Evolutionary conservation across 1,139 yeast species (phyloP), one percentile per base, ranked within the genome.

Genomic region (Sugiyamaella japonica): DNA sequence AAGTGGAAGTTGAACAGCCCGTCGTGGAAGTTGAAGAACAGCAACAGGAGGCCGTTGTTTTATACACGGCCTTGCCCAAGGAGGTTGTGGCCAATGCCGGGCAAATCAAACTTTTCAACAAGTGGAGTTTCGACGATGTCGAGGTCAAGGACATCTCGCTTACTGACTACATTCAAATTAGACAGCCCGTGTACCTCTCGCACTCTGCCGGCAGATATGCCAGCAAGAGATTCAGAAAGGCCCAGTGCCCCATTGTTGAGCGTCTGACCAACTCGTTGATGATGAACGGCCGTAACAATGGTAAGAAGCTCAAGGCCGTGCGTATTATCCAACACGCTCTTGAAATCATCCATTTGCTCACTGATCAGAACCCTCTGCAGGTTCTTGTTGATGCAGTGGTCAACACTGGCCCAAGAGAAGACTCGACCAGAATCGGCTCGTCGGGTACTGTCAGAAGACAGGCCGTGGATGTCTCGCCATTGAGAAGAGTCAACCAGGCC

Each of bases 241-340:
- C 99, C 69, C 98, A 93, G 85, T 91, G 97, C 83, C 99, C 99
- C 75, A 86, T 95, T 77, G 79, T 95, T 71, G 99, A 95, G 86
- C 93, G 99, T 86, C 85, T 95, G 78, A 91, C 99, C 82, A 93
- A 93, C 93, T 88, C 99, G 66, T 84, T 95, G 76, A 95, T 95
- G 99, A 95, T 95, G 99, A 90, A 95, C 86, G 99, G 99, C 84
- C 93, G 99, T 85, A 95, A 95, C 95, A 95, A 95, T 86, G 99
- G 99, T 86, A 95, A 95, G 86, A 95, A 95, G 84, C 89, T 95
- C 80, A 91, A 93, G 89, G 99, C 99, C 73, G 98, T 93, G 72
- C 91, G 98, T 86, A 95, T 95, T 77, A 90, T 95, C 78, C 89
- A 93, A 86, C 99, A 93, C 85, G 93, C 99, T 73, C 83, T 93